Evolutionary conservation across 2,329 filamentous ascomycete genomes (phyloP), one percentile per base, ranked within the genome.

Genomic region (Aspergillus unguis): DNA sequence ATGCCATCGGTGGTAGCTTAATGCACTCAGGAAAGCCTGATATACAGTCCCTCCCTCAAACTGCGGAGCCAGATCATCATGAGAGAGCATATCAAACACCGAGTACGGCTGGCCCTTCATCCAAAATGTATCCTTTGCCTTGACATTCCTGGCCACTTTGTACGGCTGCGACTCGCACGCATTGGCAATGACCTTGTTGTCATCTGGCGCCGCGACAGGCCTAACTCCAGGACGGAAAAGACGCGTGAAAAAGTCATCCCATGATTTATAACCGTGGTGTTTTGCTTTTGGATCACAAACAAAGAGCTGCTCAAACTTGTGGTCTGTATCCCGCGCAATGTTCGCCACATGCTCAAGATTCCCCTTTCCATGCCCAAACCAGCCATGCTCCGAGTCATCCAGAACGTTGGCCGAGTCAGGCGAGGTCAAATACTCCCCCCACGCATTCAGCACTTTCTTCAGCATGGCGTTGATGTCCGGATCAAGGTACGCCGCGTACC

Each of bases 1-100:
- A 69, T 89, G 85, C 86, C 86, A 89, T 27, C 86, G 79, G 67
- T 89, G 86, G 66, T 90, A 89, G 40, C 80, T 85, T 48, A 87
- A 70, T 0, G 84, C 81, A 6, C 79, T 84, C 3, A 90, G 71
- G 63, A 87, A 89, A 0, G 85, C 86, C 62, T 90, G 86, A 67
- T 88, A 89, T 28, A 89, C 74, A 0, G 83, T 87, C 1, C 82
- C 86, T 5, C 81, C 81, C 0, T 74, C 77, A 58, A 88, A 89
- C 1, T 80, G 62, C 6, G 50, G n/a, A 0, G 72, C 59, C 1
- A 82, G 66, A 0, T 73, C 62, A 58, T 86, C 82, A 59, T 82
- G 71, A 0, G 73, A 78, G 3, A 89, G 73, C 82, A 87, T 87
- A 64, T 87, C 81, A 2, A 73, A 59, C 17, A 86, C 67, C 0